Evolutionary conservation across 306 rosid species (phyloP), one percentile per base, ranked within the genome.

Genomic region (Castanea sativa): DNA sequence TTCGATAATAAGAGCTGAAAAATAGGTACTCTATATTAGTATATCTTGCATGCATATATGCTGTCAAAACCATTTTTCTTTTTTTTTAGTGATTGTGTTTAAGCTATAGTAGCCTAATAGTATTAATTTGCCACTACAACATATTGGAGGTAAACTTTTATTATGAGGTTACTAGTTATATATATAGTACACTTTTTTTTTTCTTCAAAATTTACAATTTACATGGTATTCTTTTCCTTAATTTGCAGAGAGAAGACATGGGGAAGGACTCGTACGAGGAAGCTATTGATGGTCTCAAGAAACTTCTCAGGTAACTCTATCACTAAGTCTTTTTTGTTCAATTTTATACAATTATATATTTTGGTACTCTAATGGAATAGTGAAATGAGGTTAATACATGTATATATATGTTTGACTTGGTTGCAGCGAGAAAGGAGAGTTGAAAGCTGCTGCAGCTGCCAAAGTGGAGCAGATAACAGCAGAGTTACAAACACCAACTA

Each of bases 381-480:
- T 2, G 14, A 10, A 49, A 49, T 49, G 53, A 49, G 4, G 2
- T 49, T 10, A 12, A 4, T 41, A 41, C 11, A 8, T 41, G 38
- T 16, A 2, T 6, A 18, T 23, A 10, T 73, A 57, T 14, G 38
- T 71, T 52, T 38, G 80, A 43, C 49, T 82, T 8, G 69, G 78
- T 69, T 79, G 21, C 53, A 95, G 96, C 59, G 99, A 88, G 88
- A 96, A 90, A 85, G 84, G 73, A 71, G 96, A 85, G 8, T 67
- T 93, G 87, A 88, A 75, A 79, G 78, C 93, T 9, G 63, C 76
- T 55, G 98, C 98, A 45, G 95, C 97, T 56, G 89, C 90, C 12
- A 93, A 80, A 74, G 97, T 91, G 35, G 97, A 81, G 79, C 89
- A 96, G 60, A 90, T 96, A 52, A 96, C 98, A 57, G 96, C 98